A percentile compares a stretch with the other conserved stretches of the same genome.
Evolutionary conservation across 192 early-diverging fungal species (phyloP).

Genomic region (Gigaspora rosea): DNA sequence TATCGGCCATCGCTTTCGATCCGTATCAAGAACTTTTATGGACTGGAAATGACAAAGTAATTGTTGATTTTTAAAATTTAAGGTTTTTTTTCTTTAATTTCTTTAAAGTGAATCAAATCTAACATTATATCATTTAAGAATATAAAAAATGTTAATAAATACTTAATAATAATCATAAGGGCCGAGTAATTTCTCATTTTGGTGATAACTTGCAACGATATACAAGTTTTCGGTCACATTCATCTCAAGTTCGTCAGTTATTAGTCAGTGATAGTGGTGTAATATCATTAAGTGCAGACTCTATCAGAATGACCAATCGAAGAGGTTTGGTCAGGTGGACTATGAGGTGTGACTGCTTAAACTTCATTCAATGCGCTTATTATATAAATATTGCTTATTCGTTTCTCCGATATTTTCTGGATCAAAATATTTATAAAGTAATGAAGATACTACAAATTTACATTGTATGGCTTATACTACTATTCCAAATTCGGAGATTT

Average conservation of each 20-base stretch:
- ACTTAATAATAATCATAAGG: constrained; percentile 42
- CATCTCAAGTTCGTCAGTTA: constrained; percentile 66
- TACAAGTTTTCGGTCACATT: constrained; percentile 70
- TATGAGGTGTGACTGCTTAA: constrained; percentile 47
- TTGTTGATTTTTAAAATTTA: too few species aligned
- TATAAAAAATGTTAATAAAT: constrained; percentile 13
- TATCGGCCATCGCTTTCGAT: constrained; percentile 63
- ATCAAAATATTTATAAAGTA: constrained; percentile 31
- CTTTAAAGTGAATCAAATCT: neutral
- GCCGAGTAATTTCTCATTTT: constrained; percentile 71
- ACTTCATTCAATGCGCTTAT: neutral
- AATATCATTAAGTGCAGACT: constrained; percentile 64
- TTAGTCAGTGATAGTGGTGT: constrained; percentile 59
- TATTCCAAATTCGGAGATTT: constrained; percentile 56
- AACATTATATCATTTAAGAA: neutral
- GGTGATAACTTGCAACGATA: constrained; percentile 63
- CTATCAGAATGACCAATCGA: constrained; percentile 63
- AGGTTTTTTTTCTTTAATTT: neutral
- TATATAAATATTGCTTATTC: neutral
- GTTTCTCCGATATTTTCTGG: neutral
- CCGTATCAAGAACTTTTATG: constrained; percentile 81
- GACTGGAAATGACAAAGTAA: constrained; percentile 81
- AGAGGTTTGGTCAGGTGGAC: constrained; percentile 56
- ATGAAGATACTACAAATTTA: constrained; percentile 51
- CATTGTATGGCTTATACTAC: constrained; percentile 58